Percentiles rank a stretch among this genome's conserved stretches.
Evolutionary conservation across 2,329 filamentous ascomycete genomes (phyloP).

Genomic region (Epichloe coenophiala): DNA sequence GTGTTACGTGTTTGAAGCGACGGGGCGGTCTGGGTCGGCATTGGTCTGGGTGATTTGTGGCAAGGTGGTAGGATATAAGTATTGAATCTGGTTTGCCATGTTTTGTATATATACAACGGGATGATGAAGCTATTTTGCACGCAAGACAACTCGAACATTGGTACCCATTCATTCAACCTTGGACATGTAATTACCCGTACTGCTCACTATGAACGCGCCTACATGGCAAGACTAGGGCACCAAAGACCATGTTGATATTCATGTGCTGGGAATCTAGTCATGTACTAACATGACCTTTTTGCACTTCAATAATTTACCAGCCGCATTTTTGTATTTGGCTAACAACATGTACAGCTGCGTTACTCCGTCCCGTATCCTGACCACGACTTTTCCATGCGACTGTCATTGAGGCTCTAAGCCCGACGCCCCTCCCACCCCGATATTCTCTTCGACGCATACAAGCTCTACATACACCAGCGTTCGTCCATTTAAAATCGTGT

Average conservation of each 20-base stretch:
- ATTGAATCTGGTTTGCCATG: too few relatives aligned
- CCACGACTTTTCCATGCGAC: not conserved
- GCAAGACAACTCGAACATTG: too few relatives aligned
- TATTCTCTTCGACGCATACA: not conserved
- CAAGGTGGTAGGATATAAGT: too few relatives aligned
- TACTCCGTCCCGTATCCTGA: not conserved
- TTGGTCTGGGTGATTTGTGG: too few relatives aligned
- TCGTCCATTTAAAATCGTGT: not conserved
- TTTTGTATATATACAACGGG: too few relatives aligned
- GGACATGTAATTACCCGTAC: too few relatives aligned
- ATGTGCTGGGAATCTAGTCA: not conserved
- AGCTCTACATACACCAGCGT: not conserved
- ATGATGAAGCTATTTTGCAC: too few relatives aligned
- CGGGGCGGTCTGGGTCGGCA: too few relatives aligned
- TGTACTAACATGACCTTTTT: not conserved
- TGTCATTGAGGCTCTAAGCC: not conserved
- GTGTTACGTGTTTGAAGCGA: not conserved
- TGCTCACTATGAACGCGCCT: too few relatives aligned
- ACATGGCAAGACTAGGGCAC: not conserved
- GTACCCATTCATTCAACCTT: too few relatives aligned
- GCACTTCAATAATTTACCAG: not conserved
- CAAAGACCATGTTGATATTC: not conserved
- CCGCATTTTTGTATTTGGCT: not conserved
- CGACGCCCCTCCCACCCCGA: not conserved
- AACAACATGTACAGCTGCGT: not conserved